Base-by-base conservation (phyloP, 371 early-diverging fungal species). In the Capillidium rhysosporum region DNA sequence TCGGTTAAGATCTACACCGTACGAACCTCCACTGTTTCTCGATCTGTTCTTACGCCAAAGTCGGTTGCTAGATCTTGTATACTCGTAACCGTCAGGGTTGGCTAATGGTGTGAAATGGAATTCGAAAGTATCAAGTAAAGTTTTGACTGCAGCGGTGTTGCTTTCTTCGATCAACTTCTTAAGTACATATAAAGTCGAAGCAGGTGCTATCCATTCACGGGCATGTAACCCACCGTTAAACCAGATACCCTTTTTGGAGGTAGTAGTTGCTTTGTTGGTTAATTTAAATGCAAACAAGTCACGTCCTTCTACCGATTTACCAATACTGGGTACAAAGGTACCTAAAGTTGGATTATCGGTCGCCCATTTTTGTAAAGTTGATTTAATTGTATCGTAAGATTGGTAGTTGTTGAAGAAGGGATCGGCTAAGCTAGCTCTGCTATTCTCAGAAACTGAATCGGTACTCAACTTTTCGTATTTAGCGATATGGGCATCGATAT, bases 21-120 rank as follows among this genome's bases (percentile, higher is more conserved):
- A 64, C 28, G 57, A 23, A 4, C 62, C 60, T 4, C 55, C n/a
- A 18, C 39, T 43, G 21, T 54, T 53, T 4, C 52, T 52, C n/a
- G 62, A 58, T 23, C 76, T 62, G 65, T 75, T 76, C 64, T 79
- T 79, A 48, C 79, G 62, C 79, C 79, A 79, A 31, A 76, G 54
- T 25, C 79, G 65, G 49, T 66, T 61, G 2, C 49, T 57, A n/a
- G 45, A 54, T 66, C 70, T 66, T 8, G 76, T 64, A 59, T 68
- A 72, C 26, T 63, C 66, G 56, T 75, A 76, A 1, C 79, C 79
- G 52, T 79, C 79, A n/a, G 69, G 57, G 62, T 79, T 79, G 61
- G 72, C 67, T 34, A 76, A 46, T 5, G 77, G 77, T 0, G 76
- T 67, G 44, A 79, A 59, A 26, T 69, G 58, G 39, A 73, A 65